phyloP scores from a whole-genome alignment of 495 filamentous ascomycete species.

The Tuber brumale region DNA sequence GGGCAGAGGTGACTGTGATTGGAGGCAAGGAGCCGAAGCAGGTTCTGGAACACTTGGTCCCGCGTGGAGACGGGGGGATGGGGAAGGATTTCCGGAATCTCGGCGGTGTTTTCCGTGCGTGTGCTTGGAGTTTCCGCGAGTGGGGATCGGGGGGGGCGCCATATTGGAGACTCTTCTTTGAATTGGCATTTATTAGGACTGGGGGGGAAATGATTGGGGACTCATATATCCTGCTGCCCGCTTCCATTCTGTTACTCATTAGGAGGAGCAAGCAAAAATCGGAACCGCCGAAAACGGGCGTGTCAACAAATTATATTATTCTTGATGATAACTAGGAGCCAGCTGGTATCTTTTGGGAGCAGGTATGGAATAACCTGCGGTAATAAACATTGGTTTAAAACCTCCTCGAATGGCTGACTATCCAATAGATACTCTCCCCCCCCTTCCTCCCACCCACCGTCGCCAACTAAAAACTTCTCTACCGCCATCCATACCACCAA shows the following conservation, averaged over 20 bases:
- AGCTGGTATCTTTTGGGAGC: too few species aligned
- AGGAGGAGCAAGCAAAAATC: too few species aligned
- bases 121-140: background rate
- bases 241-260: too few species aligned
- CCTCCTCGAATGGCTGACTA: too few species aligned
- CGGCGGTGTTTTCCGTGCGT: constrained; percentile 49
- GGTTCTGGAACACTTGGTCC: constrained; percentile 65
- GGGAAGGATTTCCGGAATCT: constrained; percentile 65
- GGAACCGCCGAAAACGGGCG: too few species aligned
- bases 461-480: background rate
- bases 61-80: constrained; percentile 49
- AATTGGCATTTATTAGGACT: background rate
- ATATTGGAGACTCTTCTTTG: constrained; percentile 39
- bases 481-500: too few species aligned
- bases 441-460: background rate
- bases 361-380: too few species aligned
- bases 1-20: constrained; percentile 58
- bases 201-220: background rate
- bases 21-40: constrained; percentile 71
- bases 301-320: too few species aligned
- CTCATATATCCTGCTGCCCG: constrained; percentile 5
- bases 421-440: background rate
- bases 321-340: too few species aligned
- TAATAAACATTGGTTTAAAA: too few species aligned
- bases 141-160: constrained; percentile 43